A percentile compares a stretch with the other conserved stretches of the same genome.
phyloP scores from a whole-genome alignment of 129 eudicot species.

The Glebionis coronaria region DNA sequence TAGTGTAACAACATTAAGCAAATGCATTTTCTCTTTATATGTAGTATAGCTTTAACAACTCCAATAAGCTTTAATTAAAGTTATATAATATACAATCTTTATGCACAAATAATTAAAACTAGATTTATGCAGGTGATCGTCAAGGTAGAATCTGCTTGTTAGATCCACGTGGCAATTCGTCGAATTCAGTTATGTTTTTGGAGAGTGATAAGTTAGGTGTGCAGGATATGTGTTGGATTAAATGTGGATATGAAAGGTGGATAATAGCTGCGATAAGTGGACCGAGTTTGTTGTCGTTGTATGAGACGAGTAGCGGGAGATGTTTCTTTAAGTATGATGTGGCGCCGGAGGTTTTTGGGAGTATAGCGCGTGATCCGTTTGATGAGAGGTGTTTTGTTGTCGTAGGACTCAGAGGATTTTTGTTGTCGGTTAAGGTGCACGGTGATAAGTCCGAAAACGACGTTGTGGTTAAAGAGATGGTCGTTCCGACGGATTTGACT shows the following conservation, averaged over 20 bases:
- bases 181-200: slow-evolving; percentile 15
- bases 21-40: too few species aligned
- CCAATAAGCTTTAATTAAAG: too few species aligned
- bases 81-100: too few species aligned
- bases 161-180: slow-evolving; percentile 40
- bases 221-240: slow-evolving; percentile 89
- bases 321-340: slow-evolving; percentile 93
- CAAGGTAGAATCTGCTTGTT: slow-evolving; percentile 79
- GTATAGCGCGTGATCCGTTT: slow-evolving; percentile 74
- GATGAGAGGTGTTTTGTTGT: slow-evolving; percentile 45
- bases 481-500: slow-evolving; percentile 21
- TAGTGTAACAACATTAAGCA: too few species aligned
- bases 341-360: slow-evolving; percentile 61
- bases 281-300: slow-evolving; percentile 64
- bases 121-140: slow-evolving; percentile 56
- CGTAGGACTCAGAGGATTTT: slow-evolving; percentile 29
- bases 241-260: slow-evolving; percentile 61
- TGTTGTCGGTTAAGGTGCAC: slow-evolving; percentile 26
- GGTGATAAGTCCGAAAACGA: slow-evolving; percentile 53
- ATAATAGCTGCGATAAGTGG: slow-evolving; percentile 66
- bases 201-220: slow-evolving; percentile 37
- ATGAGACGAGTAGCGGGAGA: slow-evolving; percentile 48
- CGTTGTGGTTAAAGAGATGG: slow-evolving; percentile 33
- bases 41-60: too few species aligned
- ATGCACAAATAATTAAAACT: too few species aligned